phyloP scores from a whole-genome alignment of 2,329 filamentous ascomycete species.

The Aspergillus novofumigatus region DNA sequence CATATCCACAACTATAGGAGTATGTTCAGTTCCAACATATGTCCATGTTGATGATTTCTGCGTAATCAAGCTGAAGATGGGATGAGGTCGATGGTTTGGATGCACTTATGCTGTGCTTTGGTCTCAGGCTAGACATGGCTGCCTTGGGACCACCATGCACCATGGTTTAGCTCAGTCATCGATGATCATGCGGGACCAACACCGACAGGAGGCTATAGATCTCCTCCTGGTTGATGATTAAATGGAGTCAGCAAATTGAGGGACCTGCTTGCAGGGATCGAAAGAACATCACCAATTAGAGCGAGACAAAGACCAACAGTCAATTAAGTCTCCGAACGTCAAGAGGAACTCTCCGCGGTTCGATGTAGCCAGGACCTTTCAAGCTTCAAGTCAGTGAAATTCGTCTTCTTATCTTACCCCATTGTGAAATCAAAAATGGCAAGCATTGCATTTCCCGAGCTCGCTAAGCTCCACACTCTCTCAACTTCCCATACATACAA shows the following conservation, averaged over 20 bases:
- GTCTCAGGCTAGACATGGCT: not conserved
- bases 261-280: not conserved
- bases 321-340: not conserved
- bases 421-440: slow-evolving; percentile 7
- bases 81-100: not conserved
- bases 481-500: slow-evolving; percentile 20
- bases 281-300: not conserved
- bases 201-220: not conserved
- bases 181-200: not conserved
- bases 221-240: not conserved
- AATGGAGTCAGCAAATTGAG: not conserved
- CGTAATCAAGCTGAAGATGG: not conserved
- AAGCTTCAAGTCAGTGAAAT: not conserved
- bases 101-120: not conserved
- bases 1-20: not conserved
- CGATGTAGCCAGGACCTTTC: not conserved
- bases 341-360: not conserved
- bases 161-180: not conserved
- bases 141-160: not conserved
- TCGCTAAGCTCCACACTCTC: slow-evolving; percentile 13
- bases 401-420: not conserved
- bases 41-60: not conserved
- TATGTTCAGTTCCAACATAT: not conserved
- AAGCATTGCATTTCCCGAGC: slow-evolving; percentile 14
- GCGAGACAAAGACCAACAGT: not conserved